Evolutionary conservation across 2,329 filamentous ascomycete genomes (phyloP), one percentile per base, ranked within the genome.

Genomic region (Ceratocystis cubensis): DNA sequence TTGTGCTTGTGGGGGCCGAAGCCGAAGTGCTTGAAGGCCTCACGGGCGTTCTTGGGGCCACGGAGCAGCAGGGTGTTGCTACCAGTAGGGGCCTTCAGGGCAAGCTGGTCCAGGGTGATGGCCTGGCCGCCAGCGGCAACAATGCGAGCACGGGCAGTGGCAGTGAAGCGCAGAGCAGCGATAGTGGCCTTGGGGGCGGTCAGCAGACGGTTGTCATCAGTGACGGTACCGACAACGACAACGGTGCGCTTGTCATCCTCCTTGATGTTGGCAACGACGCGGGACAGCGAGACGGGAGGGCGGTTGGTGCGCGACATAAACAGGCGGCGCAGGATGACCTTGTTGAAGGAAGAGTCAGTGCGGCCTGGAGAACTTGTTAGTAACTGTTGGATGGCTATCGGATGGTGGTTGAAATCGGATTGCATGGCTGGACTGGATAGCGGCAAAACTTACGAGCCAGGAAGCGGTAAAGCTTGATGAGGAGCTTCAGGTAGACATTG

Each of bases 231-330:
- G 75, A 99, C 87, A 71, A 97, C 81, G 72, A 97, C 94, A 72
- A 97, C 83, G 74, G 90, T 97, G 85, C 96, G 90, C 77, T 85
- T 86, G 77, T 86, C 83, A 71, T 80, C 80, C 71, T 81, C 81
- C 74, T 87, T 84, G 74, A 84, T 79, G 80, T 88, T 89, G 76
- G 81, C 79, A 71, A 82, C 87, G 76, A 97, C 91, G 79, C 93
- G 89, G 73, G 92, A 96, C 75, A 99, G 84, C 69, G 92, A 96
- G 75, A 99, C 87, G 71, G 94, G 91, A 70, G 91, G 90, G 74
- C 92, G 89, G 89, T 97, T 97, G 82, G 95, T 96, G 81, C 92
- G 91, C 79, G 91, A 96, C 90, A 94, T 96, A 78, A 96, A 96
- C 70, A 99, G 88, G 76, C 94, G 90, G 79, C 93, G 91, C 75